Evolutionary conservation across 2,329 filamentous ascomycete species (phyloP).

Genomic region (Neopestalotiopsis sp.): DNA sequence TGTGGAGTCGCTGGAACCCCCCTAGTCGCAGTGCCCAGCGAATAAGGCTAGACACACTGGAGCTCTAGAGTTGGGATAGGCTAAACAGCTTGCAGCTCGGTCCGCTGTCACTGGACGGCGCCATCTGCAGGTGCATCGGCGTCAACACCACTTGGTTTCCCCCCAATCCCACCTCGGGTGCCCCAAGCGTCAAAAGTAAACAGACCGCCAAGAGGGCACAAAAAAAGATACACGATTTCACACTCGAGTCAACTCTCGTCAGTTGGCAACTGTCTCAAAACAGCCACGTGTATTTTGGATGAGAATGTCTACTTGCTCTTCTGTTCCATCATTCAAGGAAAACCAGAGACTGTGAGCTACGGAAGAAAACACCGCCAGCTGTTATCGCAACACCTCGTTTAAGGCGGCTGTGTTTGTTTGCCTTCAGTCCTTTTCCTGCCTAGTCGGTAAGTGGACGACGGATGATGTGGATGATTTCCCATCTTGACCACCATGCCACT

Average conservation of each 20-base stretch:
- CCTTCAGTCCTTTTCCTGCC: not conserved
- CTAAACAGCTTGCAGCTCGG: constrained; percentile 8
- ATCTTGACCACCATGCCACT: not conserved
- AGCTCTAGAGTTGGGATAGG: constrained; percentile 1
- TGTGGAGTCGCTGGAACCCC: not conserved
- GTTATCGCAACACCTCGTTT: not conserved
- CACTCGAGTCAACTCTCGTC: not conserved
- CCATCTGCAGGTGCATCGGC: constrained; percentile 7
- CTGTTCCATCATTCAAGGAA: not conserved
- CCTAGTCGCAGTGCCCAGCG: not conserved
- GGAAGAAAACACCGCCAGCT: not conserved
- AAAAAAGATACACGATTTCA: not conserved
- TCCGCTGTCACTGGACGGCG: constrained; percentile 10
- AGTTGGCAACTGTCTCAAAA: not conserved
- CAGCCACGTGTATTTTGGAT: not conserved
- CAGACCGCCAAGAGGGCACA: not conserved
- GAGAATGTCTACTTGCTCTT: not conserved
- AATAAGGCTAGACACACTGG: not conserved
- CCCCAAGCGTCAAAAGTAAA: constrained; percentile 9
- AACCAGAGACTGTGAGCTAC: not conserved
- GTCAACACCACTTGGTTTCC: constrained; percentile 5
- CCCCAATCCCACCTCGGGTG: not conserved
- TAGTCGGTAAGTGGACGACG: constrained; percentile 9
- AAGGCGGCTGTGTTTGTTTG: not conserved
- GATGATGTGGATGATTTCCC: constrained; percentile 3